Evolutionary conservation across 139 green algal genomes (phyloP), one percentile per base, ranked within the genome.

Genomic region (Microglena sp.): DNA sequence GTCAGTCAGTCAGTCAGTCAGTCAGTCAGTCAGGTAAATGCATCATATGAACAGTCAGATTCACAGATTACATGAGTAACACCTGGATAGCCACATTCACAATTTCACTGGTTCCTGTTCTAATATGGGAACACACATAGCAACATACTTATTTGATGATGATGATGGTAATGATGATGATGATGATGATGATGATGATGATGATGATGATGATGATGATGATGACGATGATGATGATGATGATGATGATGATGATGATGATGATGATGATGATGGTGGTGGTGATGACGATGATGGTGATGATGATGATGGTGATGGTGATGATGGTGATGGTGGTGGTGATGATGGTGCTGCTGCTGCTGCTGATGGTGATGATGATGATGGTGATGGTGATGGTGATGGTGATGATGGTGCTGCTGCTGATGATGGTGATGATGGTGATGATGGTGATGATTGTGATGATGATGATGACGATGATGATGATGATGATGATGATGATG

Each of bases 261-360:
- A 67, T 26, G 61, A 67, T 29, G 61, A 67, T 15, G 33, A 32
- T 4, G 33, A 50, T 2, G 43, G 30, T 28, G 61, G 35, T 4
- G 27, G n/a, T 6, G n/a, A 31, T 6, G 36, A 55, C 18, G 21
- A 32, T 27, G 60, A 36, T 5, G 60, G 7, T 29, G 54, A 2
- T 29, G 54, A 15, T 3, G 27, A 36, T 1, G 54, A 15, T 29
- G 54, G 22, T 2, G 5, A 36, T 1, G 26, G 22, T 6, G 55
- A 26, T 35, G 55, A 2, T 8, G 36, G 24, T 8, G 24, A 4
- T 27, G 36, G 29, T 0, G 35, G 29, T 45, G 34, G 45, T 5
- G 34, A 29, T 34, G 26, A 66, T n/a, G n/a, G n/a, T n/a, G n/a
- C n/a, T n/a, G n/a, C n/a, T n/a, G n/a, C n/a, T n/a, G n/a, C n/a